phyloP scores from a whole-genome alignment of 306 rosid species.

The Trifolium dubium region DNA sequence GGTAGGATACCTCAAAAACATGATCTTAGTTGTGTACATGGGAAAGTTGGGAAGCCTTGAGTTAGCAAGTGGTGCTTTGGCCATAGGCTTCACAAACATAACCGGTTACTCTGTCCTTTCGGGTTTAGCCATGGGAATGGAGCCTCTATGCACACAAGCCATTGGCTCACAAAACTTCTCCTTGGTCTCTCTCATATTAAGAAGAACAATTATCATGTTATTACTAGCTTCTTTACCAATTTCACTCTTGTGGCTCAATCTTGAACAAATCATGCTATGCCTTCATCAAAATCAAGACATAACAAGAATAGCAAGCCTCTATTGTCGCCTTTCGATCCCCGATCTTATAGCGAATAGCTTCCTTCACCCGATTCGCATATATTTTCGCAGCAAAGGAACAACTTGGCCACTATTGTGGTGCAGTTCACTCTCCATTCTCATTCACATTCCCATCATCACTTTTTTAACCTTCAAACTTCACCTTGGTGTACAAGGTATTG shows the following conservation, averaged over 20 bases:
- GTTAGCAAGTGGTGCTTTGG: constrained; percentile 76
- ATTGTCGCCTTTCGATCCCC: constrained; percentile 74
- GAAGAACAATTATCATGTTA: constrained; percentile 59
- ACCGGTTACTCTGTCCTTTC: constrained; percentile 79
- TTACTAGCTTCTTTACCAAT: constrained; percentile 70
- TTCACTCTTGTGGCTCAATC: constrained; percentile 66
- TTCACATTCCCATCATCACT: constrained; percentile 66
- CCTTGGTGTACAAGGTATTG: constrained; percentile 74
- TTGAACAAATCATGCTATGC: constrained; percentile 68
- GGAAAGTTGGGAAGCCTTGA: constrained; percentile 79
- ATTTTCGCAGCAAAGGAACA: constrained; percentile 66
- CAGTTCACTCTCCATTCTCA: constrained; percentile 54
- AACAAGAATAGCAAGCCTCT: constrained; percentile 61
- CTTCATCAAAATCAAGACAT: constrained; percentile 70
- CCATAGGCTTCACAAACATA: constrained; percentile 82
- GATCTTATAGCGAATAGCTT: constrained; percentile 75
- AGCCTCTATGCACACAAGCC: constrained; percentile 75
- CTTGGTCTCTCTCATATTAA: constrained; percentile 57
- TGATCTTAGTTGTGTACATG: constrained; percentile 74
- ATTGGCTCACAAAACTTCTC: constrained; percentile 69
- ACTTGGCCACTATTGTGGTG: constrained; percentile 85
- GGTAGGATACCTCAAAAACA: constrained; percentile 72
- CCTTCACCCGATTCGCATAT: constrained; percentile 77
- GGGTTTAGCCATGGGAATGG: constrained; percentile 84
- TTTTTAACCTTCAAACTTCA: constrained; percentile 69